These are phyloP conservation scores for Aspergillus pseudoglaucus DNA, from an alignment of 2,329 filamentous ascomycete genomes.

Conservation along the genomic window DNA sequence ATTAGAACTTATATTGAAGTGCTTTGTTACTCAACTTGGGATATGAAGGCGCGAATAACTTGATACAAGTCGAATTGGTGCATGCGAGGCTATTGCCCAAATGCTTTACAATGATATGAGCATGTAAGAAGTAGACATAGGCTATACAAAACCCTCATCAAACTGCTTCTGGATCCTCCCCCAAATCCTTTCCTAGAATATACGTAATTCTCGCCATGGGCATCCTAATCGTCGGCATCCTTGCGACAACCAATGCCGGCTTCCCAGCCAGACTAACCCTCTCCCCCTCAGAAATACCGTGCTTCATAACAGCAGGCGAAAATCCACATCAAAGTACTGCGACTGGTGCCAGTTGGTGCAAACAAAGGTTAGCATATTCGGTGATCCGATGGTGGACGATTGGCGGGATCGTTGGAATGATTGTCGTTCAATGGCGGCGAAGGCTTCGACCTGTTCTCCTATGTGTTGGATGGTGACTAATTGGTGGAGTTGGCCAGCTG, in stretches of 20 bases:
- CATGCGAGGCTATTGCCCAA: no score
- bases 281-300: neutral
- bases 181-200: conserved; percentile 19
- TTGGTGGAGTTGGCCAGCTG: conserved; percentile 7
- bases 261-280: conserved; percentile 1
- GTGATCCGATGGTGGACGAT: conserved; percentile 18
- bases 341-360: conserved; percentile 38
- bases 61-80: no score
- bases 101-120: no score
- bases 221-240: neutral
- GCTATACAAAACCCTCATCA: no score
- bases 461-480: conserved; percentile 8
- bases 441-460: conserved; percentile 5
- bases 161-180: conserved; percentile 11
- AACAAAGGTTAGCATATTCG: conserved; percentile 20
- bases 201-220: conserved; percentile 12
- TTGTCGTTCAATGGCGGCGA: neutral
- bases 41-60: no score
- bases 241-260: conserved; percentile 1
- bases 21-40: neutral
- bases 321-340: conserved; percentile 34
- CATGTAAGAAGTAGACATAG: no score
- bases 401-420: conserved; percentile 3
- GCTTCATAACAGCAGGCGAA: conserved; percentile 21
- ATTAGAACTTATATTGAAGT: neutral